Evolutionary conservation across 768 basidiomycete genomes (phyloP), one percentile per base, ranked within the genome.

Genomic region (Hygrophorus russula): DNA sequence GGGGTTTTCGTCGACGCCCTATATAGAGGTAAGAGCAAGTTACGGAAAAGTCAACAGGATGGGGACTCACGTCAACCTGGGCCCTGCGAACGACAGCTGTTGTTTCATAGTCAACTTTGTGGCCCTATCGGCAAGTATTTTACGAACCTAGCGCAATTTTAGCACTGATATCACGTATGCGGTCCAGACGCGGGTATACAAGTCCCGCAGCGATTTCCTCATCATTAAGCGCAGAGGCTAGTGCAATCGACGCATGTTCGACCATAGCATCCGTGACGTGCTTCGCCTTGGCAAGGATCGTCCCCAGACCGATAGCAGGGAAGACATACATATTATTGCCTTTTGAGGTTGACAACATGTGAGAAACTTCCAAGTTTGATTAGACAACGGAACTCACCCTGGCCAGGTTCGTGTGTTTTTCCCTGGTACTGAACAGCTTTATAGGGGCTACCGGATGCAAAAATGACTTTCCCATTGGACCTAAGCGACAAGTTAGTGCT

Each of bases 251-350:
- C 0, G 78, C 72, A 42, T 74, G 73, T 50, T 85, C 80, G 36
- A 88, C 68, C 77, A 88, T 82, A 9, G 60, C 55, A 44, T 81
- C 78, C 14, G 84, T 81, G 41, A 87, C 67, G 42, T 70, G 72
- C 12, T 58, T 65, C 2, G 80, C 69, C 50, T 72, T 68, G 48
- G 74, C 65, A 34, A 82, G 62, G 51, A 82, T 76, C 7, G 73
- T 53, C 4, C 81, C 81, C 47, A 82, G 61, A 1, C 81, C 82
- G 45, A 84, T 61, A 13, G 71, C 70, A 13, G 71, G 73, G 60
- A 76, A 77, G 51, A 78, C 76, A 59, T 78, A 79, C 79, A 85
- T 81, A 61, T 86, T 88, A 60, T 88, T 88, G 8, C 83, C 24
- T 24, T n/a, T 3, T 24, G 24, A 24, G 24, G 24, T 24, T 24